Conservation (phyloP, 2,329 filamentous ascomycete species). For the Cadophora gregata region DNA sequence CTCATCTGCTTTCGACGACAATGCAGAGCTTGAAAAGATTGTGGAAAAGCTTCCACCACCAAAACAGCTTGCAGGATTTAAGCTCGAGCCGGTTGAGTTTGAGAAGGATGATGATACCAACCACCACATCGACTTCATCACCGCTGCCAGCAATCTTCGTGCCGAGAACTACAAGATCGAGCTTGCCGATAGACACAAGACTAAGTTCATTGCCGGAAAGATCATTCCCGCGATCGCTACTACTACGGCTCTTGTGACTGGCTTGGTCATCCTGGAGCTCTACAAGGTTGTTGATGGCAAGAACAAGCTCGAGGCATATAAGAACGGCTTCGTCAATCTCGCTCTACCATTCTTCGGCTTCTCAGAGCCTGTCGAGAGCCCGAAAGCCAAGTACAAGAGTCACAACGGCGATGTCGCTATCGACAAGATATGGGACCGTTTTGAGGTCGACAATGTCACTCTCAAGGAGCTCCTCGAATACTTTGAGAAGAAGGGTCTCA, state of each 20-base stretch:
- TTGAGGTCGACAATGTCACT: slow-evolving; percentile 87
- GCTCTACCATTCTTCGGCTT: slow-evolving; percentile 98
- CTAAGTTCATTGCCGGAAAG: slow-evolving; percentile 99
- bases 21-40: slow-evolving; percentile 76
- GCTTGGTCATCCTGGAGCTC: slow-evolving; percentile 88
- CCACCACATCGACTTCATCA: slow-evolving; percentile 99
- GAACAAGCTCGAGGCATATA: slow-evolving; percentile 96
- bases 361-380: slow-evolving; percentile 92
- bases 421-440: slow-evolving; percentile 98
- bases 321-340: slow-evolving; percentile 98
- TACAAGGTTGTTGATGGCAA: slow-evolving; percentile 98
- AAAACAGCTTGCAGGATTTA: slow-evolving; percentile 84
- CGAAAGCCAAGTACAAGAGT: slow-evolving; percentile 88
- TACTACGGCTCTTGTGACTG: slow-evolving; percentile 93
- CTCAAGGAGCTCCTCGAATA: slow-evolving; percentile 81
- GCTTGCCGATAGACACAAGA: slow-evolving; percentile 92
- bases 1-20: slow-evolving; percentile 67
- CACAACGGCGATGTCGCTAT: slow-evolving; percentile 80
- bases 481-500: slow-evolving; percentile 82
- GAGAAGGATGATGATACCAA: slow-evolving; percentile 99
- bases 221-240: slow-evolving; percentile 99
- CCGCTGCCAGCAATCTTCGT: slow-evolving; percentile 92
- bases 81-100: slow-evolving; percentile 90
- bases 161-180: slow-evolving; percentile 98
- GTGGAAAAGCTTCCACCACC: slow-evolving; percentile 76